phyloP scores from a whole-genome alignment of 768 basidiomycete genomes.

The Suillus fuscotomentosus region DNA sequence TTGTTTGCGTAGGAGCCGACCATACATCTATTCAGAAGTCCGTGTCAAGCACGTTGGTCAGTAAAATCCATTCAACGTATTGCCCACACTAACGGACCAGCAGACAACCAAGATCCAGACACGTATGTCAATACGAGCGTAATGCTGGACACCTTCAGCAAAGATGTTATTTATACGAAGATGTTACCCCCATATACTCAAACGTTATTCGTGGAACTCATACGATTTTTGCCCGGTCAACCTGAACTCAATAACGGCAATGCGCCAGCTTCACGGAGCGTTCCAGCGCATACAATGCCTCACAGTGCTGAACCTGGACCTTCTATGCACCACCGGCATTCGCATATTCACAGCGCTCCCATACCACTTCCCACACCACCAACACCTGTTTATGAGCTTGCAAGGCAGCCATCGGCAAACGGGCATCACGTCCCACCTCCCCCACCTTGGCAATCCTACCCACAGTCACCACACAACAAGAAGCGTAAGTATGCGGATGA shows the following conservation, averaged over 20 bases:
- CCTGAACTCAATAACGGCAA: conserved; percentile 24
- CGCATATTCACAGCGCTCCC: conserved; percentile 29
- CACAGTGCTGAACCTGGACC: conserved; percentile 28
- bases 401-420: conserved; percentile 29
- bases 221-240: conserved; percentile 39
- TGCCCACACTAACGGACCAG: conserved; percentile 16
- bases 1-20: conserved; percentile 68
- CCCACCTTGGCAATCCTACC: conserved; percentile 25
- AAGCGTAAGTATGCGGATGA: conserved; percentile 35
- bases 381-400: conserved; percentile 33
- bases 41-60: conserved; percentile 64
- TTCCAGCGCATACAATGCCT: conserved; percentile 14
- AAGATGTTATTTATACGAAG: conserved; percentile 67
- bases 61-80: conserved; percentile 20
- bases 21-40: conserved; percentile 74
- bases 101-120: conserved; percentile 49
- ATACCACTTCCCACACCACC: conserved; percentile 32
- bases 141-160: conserved; percentile 76
- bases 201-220: conserved; percentile 74
- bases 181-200: conserved; percentile 60
- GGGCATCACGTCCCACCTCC: conserved; percentile 35
- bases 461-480: conserved; percentile 31
- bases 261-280: conserved; percentile 14
- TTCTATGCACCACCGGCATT: conserved; percentile 27
- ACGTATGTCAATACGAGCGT: conserved; percentile 68